A percentile compares a stretch with the other conserved stretches of the same genome.
phyloP scores from a whole-genome alignment of 2,329 filamentous ascomycete genomes.

The Arthrinium phaeospermum region DNA sequence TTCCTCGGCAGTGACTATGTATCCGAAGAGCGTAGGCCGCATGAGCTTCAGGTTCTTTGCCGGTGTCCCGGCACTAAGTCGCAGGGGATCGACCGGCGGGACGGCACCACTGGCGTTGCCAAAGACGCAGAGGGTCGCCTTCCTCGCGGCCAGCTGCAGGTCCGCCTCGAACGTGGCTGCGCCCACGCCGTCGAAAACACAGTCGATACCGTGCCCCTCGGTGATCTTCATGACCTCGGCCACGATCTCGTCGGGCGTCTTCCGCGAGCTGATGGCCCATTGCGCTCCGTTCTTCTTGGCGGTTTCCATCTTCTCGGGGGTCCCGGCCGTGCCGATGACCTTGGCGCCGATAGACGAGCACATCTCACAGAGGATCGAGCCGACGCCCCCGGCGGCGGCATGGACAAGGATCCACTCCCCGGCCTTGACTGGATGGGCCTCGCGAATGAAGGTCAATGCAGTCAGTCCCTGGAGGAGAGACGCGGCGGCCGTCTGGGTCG shows the following conservation, averaged over 20 bases:
- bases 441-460: slow-evolving; percentile 77
- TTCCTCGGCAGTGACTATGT: slow-evolving; percentile 73
- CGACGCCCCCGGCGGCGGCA: slow-evolving; percentile 84
- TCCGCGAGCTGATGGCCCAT: slow-evolving; percentile 67
- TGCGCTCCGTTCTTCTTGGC: slow-evolving; percentile 75
- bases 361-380: slow-evolving; percentile 76
- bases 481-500: slow-evolving; percentile 69
- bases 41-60: slow-evolving; percentile 77
- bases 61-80: slow-evolving; percentile 55
- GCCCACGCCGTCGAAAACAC: slow-evolving; percentile 86
- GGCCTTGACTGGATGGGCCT: slow-evolving; percentile 75
- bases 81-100: slow-evolving; percentile 63
- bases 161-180: slow-evolving; percentile 83
- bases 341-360: slow-evolving; percentile 74
- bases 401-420: slow-evolving; percentile 86
- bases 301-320: slow-evolving; percentile 72
- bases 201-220: slow-evolving; percentile 72
- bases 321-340: slow-evolving; percentile 80
- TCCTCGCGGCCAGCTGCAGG: slow-evolving; percentile 74
- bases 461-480: slow-evolving; percentile 82
- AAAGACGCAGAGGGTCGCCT: slow-evolving; percentile 79
- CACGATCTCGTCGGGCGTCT: slow-evolving; percentile 63
- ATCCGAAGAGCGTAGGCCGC: slow-evolving; percentile 75
- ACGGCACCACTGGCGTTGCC: slow-evolving; percentile 82
- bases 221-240: slow-evolving; percentile 72